Conservation (phyloP, 1,284 basidiomycete species). For the Baeospora myosura region DNA sequence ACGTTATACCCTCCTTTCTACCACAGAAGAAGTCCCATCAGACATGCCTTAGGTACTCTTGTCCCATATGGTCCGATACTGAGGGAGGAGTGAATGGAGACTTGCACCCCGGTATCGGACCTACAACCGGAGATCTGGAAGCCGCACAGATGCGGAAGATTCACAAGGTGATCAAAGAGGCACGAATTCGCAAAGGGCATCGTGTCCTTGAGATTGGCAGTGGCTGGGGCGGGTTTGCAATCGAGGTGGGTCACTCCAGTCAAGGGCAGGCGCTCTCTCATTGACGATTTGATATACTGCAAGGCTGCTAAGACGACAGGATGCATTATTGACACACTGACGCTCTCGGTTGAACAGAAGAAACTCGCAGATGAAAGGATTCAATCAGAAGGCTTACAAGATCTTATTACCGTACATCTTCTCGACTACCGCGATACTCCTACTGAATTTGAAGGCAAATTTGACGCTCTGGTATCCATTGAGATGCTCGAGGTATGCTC, state of each 20-base stretch:
- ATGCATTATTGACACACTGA: not conserved
- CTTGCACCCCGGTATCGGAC: constrained; percentile 20
- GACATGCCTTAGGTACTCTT: constrained; percentile 54
- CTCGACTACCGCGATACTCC: not conserved
- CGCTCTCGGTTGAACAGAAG: not conserved
- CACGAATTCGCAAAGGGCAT: constrained; percentile 51
- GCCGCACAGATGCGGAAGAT: constrained; percentile 62
- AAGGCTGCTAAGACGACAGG: not conserved
- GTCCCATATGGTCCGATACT: constrained; percentile 50
- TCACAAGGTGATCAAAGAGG: constrained; percentile 50
- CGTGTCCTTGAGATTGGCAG: constrained; percentile 70
- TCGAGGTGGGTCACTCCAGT: constrained; percentile 44
- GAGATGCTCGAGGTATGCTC: constrained; percentile 1
- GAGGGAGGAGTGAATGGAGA: constrained; percentile 47
- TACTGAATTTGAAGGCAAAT: not conserved
- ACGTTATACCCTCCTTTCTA: not conserved
- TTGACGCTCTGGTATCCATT: not conserved
- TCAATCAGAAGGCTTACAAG: not conserved
- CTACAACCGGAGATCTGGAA: constrained; percentile 50
- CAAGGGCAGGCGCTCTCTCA: not conserved
- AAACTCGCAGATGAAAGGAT: not conserved
- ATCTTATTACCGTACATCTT: not conserved
- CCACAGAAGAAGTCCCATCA: too few relatives aligned
- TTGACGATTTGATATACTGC: not conserved
- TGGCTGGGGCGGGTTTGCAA: constrained; percentile 71